Percentiles rank a stretch among this genome's conserved stretches.
Conservation (phyloP, 768 basidiomycete species). For the Lepiota brunneoincarnata region DNA sequence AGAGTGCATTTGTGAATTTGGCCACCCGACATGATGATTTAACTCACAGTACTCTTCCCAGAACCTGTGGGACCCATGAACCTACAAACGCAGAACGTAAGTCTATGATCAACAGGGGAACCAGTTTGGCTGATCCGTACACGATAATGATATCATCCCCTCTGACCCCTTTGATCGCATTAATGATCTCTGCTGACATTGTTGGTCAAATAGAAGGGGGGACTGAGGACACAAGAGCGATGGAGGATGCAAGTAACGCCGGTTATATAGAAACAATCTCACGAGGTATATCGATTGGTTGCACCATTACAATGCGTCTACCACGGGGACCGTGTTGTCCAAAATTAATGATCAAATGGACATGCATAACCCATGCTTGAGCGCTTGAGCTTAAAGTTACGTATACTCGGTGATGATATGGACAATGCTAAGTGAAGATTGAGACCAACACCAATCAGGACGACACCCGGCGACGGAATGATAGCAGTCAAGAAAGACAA, state of each 20-base stretch:
- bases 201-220: not conserved
- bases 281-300: too few relatives aligned
- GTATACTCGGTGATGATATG: too few relatives aligned
- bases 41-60: slow-evolving; percentile 27
- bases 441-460: too few relatives aligned
- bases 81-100: slow-evolving; percentile 15
- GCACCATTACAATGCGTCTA: too few relatives aligned
- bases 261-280: not conserved
- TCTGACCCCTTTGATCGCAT: slow-evolving; percentile 7
- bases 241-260: not conserved
- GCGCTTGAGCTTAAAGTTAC: too few relatives aligned
- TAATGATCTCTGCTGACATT: not conserved
- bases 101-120: not conserved
- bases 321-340: too few relatives aligned
- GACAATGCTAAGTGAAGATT: too few relatives aligned
- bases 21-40: not conserved
- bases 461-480: too few relatives aligned
- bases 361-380: too few relatives aligned
- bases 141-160: slow-evolving; percentile 23
- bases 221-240: not conserved
- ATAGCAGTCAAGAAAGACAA: not conserved
- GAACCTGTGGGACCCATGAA: slow-evolving; percentile 26
- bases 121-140: slow-evolving; percentile 11
- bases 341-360: too few relatives aligned
- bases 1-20: not conserved